Base-by-base conservation (phyloP, 179 eudicot species). In the Gypsophila paniculata region DNA sequence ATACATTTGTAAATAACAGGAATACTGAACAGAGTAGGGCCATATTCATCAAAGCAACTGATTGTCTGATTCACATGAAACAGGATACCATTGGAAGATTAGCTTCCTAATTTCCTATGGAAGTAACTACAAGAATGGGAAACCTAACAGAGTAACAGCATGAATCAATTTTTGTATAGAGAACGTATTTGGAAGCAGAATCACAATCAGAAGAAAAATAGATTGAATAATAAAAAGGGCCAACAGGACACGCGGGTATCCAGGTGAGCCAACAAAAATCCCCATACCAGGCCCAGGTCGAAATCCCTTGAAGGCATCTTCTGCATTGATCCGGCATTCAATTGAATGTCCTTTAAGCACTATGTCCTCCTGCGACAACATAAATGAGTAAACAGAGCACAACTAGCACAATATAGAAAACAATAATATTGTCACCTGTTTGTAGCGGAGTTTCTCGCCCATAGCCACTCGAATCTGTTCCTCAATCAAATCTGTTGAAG, bases 321-420 rank as follows among this genome's bases (percentile, higher is more conserved):
- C 97, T 69, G 99, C 99, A 78, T 94, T 94, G 46, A 91, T 94
- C 71, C 99, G 97, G 81, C 99, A 94, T 77, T 94, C 99, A 84
- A 94, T 94, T 48, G 99, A 91, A 76, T 94, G 97, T 80, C 99
- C 99, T 82, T 80, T 82, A 61, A 91, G 94, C 76, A 85, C 94
- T 80, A 94, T 91, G 76, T 94, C 97, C 73, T 94, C 99, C 99
- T 94, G 85, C 32, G 74, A 44, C 11, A 51, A 34, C 53, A 63
- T 68, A 10, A 34, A 39, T 51, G 32, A 76, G 42, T 18, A 42
- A 49, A 36, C 49, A 25, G 17, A 71, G 46, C 36, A 58, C 61
- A 17, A 8, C 44, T 29, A 44, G n/a, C 26, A 36, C 67, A 68
- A 29, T 13, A 34, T 5, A 15, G 46, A 21, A 74, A 61, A 74